phyloP scores from a whole-genome alignment of 2,329 filamentous ascomycete genomes.

The Fusarium pseudocircinatum region DNA sequence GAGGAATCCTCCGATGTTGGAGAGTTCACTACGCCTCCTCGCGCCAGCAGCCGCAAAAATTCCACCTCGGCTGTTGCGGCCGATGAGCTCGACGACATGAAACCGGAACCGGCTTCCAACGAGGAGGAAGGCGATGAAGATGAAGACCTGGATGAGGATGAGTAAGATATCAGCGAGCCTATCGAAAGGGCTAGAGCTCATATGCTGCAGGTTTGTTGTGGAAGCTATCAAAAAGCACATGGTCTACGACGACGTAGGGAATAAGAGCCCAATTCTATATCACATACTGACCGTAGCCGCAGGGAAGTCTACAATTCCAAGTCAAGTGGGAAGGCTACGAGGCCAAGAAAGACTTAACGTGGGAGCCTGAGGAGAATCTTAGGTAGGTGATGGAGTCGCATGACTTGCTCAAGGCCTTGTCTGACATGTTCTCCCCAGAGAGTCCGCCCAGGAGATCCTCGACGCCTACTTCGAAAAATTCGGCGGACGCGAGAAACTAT shows the following conservation, averaged over 20 bases:
- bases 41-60: slow-evolving; percentile 40
- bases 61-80: slow-evolving; percentile 34
- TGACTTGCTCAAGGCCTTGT: not conserved
- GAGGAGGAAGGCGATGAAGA: slow-evolving; percentile 50
- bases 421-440: slow-evolving; percentile 49
- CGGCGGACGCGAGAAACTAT: slow-evolving; percentile 69
- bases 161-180: slow-evolving; percentile 48
- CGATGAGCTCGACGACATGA: slow-evolving; percentile 38
- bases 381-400: slow-evolving; percentile 33
- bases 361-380: slow-evolving; percentile 79
- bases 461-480: slow-evolving; percentile 70
- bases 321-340: slow-evolving; percentile 87
- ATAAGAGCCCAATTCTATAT: not conserved
- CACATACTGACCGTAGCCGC: not conserved
- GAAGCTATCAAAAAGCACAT: slow-evolving; percentile 77
- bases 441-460: slow-evolving; percentile 68
- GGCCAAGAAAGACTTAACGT: slow-evolving; percentile 75
- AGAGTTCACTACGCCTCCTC: slow-evolving; percentile 39
- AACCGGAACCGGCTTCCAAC: slow-evolving; percentile 43
- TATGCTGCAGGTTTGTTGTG: slow-evolving; percentile 70
- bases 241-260: slow-evolving; percentile 63
- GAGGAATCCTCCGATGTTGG: slow-evolving; percentile 49
- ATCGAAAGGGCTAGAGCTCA: slow-evolving; percentile 30
- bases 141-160: slow-evolving; percentile 55
- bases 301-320: slow-evolving; percentile 68